phyloP scores from a whole-genome alignment of 2,329 filamentous ascomycete genomes.

The Pseudofabraea citricarpa region DNA sequence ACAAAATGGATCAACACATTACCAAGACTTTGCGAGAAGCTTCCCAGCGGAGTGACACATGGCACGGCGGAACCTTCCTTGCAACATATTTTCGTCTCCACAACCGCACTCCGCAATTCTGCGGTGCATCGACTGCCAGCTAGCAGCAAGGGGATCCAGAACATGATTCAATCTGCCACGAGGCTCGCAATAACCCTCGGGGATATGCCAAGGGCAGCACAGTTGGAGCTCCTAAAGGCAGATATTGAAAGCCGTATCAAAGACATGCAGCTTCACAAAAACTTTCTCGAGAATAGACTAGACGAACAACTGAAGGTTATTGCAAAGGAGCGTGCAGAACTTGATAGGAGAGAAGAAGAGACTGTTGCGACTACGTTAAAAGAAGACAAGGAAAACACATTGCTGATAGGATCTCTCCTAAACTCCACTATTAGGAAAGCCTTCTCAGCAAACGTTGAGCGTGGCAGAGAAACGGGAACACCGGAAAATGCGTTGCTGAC shows the following conservation, averaged over 20 bases:
- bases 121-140: slow-evolving; percentile 29
- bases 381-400: slow-evolving; percentile 26
- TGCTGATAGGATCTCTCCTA: slow-evolving; percentile 25
- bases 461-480: too few relatives aligned
- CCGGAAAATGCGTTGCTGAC: too few relatives aligned
- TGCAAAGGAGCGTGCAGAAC: slow-evolving; percentile 28
- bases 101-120: slow-evolving; percentile 25
- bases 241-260: slow-evolving; percentile 26
- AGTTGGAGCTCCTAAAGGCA: slow-evolving; percentile 24
- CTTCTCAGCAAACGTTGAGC: too few relatives aligned
- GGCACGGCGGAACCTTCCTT: slow-evolving; percentile 11
- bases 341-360: slow-evolving; percentile 29
- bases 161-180: slow-evolving; percentile 25
- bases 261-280: slow-evolving; percentile 31
- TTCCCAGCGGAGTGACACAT: slow-evolving; percentile 21
- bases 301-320: slow-evolving; percentile 27
- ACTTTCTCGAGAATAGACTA: slow-evolving; percentile 25
- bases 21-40: slow-evolving; percentile 15
- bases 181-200: slow-evolving; percentile 24
- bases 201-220: slow-evolving; percentile 23
- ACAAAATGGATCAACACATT: slow-evolving; percentile 29
- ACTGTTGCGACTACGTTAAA: slow-evolving; percentile 22
- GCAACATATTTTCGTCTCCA: slow-evolving; percentile 19
- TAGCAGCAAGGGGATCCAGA: slow-evolving; percentile 22
- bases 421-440: slow-evolving; percentile 20